Conservation (phyloP, 441 rosid species). For the Gossypium schwendimanii region DNA sequence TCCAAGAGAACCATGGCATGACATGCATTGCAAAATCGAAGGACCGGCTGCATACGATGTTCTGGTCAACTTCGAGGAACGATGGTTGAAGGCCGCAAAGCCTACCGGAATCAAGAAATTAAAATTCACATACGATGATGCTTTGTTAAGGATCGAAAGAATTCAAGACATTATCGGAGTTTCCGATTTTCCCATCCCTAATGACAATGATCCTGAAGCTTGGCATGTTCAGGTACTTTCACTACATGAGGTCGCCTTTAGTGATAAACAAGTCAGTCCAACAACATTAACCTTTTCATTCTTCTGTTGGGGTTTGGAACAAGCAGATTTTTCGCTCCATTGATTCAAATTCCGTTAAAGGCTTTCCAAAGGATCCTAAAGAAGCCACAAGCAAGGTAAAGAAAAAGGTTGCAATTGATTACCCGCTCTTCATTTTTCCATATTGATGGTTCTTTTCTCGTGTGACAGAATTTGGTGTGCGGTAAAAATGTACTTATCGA, state of each 20-base stretch:
- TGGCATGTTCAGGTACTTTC: conserved; percentile 93
- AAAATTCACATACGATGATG: conserved; percentile 58
- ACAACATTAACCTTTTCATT: neutral
- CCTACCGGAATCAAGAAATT: conserved; percentile 59
- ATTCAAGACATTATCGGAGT: conserved; percentile 73
- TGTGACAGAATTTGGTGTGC: conserved; percentile 74
- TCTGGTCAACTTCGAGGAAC: conserved; percentile 80
- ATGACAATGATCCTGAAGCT: conserved; percentile 56
- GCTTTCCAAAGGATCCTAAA: conserved; percentile 86
- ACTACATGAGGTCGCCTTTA: neutral
- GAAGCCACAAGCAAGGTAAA: conserved; percentile 69
- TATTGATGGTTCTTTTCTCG: conserved; percentile 8
- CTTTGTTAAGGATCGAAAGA: conserved; percentile 70
- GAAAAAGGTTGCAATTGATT: conserved; percentile 10
- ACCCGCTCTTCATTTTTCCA: neutral
- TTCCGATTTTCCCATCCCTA: conserved; percentile 42
- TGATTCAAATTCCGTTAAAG: conserved; percentile 85
- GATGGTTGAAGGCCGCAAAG: conserved; percentile 82
- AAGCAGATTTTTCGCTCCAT: conserved; percentile 91
- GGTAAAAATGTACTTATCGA: conserved; percentile 92
- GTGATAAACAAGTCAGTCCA: conserved; percentile 1
- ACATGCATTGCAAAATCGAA: conserved; percentile 78
- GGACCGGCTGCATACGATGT: conserved; percentile 99
- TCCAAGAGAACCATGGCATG: conserved; percentile 99
- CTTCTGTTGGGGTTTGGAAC: conserved; percentile 9